These are phyloP conservation scores for Porcisia hertigi DNA, from an alignment of 208 protist species.

Conservation along the genomic window DNA sequence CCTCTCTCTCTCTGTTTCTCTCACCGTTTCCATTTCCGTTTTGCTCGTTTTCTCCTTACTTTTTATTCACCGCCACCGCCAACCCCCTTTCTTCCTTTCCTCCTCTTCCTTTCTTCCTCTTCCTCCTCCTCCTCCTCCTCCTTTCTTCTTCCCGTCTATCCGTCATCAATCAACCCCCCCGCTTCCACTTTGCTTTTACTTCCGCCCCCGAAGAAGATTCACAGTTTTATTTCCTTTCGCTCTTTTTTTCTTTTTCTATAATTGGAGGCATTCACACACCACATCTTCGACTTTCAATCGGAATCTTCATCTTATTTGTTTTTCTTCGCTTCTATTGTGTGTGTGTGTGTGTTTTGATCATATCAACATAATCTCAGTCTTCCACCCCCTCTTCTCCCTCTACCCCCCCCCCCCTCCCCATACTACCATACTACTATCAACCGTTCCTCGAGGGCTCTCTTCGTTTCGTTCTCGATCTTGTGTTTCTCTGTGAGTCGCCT, in stretches of 20 bases:
- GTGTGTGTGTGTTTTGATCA: background rate
- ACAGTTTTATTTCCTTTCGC: background rate
- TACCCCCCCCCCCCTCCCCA: background rate
- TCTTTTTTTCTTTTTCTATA: background rate
- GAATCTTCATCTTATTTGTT: background rate
- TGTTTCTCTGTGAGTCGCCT: background rate
- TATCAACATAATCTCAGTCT: conserved; percentile 2
- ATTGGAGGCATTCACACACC: background rate
- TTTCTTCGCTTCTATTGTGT: background rate
- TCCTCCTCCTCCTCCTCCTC: background rate
- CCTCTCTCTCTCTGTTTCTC: background rate
- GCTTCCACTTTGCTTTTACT: background rate
- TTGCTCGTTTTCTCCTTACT: background rate
- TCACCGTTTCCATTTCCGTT: background rate
- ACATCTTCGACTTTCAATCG: background rate
- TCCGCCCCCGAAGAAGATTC: background rate
- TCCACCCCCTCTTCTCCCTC: background rate
- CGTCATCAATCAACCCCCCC: background rate
- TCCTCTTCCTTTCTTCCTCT: background rate
- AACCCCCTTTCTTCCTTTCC: background rate
- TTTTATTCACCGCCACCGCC: background rate
- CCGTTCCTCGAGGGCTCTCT: background rate
- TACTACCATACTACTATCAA: too few relatives aligned
- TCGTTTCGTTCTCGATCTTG: background rate
- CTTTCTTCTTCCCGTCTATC: background rate